phyloP scores from a whole-genome alignment of 2,329 filamentous ascomycete species.

The Colletotrichum sidae region DNA sequence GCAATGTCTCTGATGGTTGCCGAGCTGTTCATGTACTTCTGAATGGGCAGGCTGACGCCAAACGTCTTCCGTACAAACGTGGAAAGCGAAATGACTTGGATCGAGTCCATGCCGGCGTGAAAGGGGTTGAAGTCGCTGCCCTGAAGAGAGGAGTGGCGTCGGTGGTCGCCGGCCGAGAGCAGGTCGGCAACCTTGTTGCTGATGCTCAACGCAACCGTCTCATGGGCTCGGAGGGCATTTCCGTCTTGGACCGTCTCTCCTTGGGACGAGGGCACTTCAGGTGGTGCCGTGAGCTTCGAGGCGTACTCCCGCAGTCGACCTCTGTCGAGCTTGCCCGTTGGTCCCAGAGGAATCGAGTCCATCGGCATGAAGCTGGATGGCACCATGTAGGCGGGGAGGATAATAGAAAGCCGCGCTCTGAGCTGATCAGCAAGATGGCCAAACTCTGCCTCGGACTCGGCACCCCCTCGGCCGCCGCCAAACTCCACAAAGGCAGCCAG shows the following conservation, averaged over 20 bases:
- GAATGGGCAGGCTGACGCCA: slow-evolving; percentile 15
- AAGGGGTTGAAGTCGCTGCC: slow-evolving; percentile 29
- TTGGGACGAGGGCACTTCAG: neutral
- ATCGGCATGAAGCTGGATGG: slow-evolving; percentile 37
- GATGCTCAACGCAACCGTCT: slow-evolving; percentile 16
- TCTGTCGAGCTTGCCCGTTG: slow-evolving; percentile 41
- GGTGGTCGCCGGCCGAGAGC: slow-evolving; percentile 8
- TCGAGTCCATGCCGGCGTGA: slow-evolving; percentile 31
- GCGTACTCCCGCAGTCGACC: neutral
- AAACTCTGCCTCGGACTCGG: neutral
- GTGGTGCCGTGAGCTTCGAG: neutral
- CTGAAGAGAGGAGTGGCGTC: neutral
- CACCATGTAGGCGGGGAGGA: slow-evolving; percentile 41
- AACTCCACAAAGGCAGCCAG: slow-evolving; percentile 29
- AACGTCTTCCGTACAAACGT: slow-evolving; percentile 21
- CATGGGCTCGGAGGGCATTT: neutral
- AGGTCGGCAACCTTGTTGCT: slow-evolving; percentile 24
- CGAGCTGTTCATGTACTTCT: slow-evolving; percentile 28
- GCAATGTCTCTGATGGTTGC: slow-evolving; percentile 24
- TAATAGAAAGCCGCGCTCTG: slow-evolving; percentile 10
- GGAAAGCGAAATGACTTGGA: slow-evolving; percentile 30
- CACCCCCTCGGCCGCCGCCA: neutral
- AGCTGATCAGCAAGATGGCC: slow-evolving; percentile 4
- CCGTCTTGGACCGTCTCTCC: neutral
- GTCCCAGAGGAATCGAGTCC: slow-evolving; percentile 32